Base-by-base conservation (phyloP, 495 filamentous ascomycete species). In the Aspergillus affinis region DNA sequence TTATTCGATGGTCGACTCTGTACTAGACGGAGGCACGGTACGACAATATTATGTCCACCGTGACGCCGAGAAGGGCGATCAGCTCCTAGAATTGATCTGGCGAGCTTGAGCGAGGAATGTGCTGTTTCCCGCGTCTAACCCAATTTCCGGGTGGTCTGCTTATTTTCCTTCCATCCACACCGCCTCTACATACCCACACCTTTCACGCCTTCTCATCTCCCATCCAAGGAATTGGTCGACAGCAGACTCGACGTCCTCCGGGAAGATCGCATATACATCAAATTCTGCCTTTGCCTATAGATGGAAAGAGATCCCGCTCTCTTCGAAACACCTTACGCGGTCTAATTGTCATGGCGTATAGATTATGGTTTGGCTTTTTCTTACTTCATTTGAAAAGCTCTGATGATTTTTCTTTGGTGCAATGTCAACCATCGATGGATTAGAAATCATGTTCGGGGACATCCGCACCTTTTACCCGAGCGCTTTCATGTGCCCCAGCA, bases 71-170 rank as follows among this genome's bases (percentile, higher is more conserved):
- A 51, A 66, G 4, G 75, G 75, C 7, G 77, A 77, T 52, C 52
- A 72, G 27, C 53, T 80, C 17, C 45, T 80, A 23, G 77, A 80
- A 59, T 71, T 80, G 53, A 65, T 73, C 21, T 80, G 77, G 77
- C 72, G 70, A 72, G 68, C 64, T 51, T 66, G 59, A 46, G 75
- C 61, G 63, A 21, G 36, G 45, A 17, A 23, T 6, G 54, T 47
- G 36, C 48, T 55, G 36, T 58, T 52, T 51, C 10, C 41, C 41
- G 1, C 52, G 19, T 51, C 26, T 51, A 20, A 48, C 15, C 21
- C n/a, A 27, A 2, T 20, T 6, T 36, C 15, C 13, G 18, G 26
- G 5, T 48, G 54, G 44, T 17, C 19, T 56, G n/a, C 20, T 3
- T 46, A 44, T 55, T 18, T 21, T 6, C 32, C 5, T 12, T 29